Base-by-base conservation (phyloP, 805 yeast genomes). In the Wickerhamiella musiphila region DNA sequence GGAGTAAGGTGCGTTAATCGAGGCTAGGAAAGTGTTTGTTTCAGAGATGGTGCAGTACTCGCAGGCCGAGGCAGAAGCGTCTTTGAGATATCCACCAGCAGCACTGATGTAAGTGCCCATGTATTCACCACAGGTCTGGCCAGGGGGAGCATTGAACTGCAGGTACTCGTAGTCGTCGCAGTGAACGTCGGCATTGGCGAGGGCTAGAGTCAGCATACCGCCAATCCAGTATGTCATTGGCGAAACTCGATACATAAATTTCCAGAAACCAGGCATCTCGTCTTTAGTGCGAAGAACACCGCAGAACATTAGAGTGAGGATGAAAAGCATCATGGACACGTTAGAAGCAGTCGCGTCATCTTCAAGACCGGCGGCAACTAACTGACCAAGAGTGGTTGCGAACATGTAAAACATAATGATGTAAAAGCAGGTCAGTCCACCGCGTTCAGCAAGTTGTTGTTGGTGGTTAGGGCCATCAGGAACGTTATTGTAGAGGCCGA, bases 201-300 rank as follows among this genome's bases (percentile, higher is more conserved):
- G 55, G 32, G 64, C 60, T 19, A 49, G 54, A 16, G 56, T 60
- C 27, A 72, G 57, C 38, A 75, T 58, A 32, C 68, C 60, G 40
- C 68, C 70, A 36, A 78, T 58, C 50, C 74, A 68, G 48, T 79
- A 79, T 1, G 86, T 76, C 53, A 66, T 65, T 5, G 64, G 92
- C 17, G 79, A 73, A 14, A 61, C 63, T 42, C 76, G 66, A 66
- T 77, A 73, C 83, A 79, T 76, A 51, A 76, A 79, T 28, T 67
- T 70, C 92, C 92, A 79, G 60, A 79, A 79, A 1, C 78, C 72
- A 9, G 92, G 90, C 73, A 78, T 65, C 33, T 61, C 54, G 3
- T 38, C 25, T 5, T 55, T 55, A 12, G 72, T 68, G 46, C 73
- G 79, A 36, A 73, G 58, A 35, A 75, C 74, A 57, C 84, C 82